Evolutionary conservation across 257 asterid genomes (phyloP).

Genomic region (Anisodus acutangulus): DNA sequence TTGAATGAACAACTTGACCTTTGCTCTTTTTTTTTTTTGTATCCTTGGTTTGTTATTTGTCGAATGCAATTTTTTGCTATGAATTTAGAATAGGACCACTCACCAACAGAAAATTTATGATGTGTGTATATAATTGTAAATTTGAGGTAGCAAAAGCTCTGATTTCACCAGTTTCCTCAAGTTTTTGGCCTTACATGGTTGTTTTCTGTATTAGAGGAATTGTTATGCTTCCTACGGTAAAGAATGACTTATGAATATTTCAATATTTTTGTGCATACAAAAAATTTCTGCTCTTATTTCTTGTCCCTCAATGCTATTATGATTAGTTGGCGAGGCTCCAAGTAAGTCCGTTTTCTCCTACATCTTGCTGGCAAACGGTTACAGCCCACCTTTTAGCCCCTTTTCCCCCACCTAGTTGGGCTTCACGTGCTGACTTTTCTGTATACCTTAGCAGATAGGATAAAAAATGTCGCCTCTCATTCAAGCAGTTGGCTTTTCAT

Average conservation of each 20-base stretch:
- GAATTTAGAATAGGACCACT: constrained; percentile 35
- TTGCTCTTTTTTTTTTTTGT: neutral
- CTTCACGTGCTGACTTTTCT: constrained; percentile 1
- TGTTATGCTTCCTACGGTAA: constrained; percentile 17
- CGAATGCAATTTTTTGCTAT: constrained; percentile 30
- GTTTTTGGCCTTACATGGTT: neutral
- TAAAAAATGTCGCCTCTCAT: neutral
- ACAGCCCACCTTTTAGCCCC: neutral
- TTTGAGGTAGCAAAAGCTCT: constrained; percentile 35
- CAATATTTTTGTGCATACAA: constrained; percentile 16
- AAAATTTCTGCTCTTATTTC: neutral
- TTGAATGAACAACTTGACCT: constrained; percentile 29
- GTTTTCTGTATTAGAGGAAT: constrained; percentile 13
- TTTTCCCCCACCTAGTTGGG: neutral
- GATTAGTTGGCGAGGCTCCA: neutral
- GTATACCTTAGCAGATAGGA: neutral
- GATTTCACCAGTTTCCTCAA: constrained; percentile 22
- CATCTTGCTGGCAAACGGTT: neutral
- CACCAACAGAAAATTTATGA: constrained; percentile 4
- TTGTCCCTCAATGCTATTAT: neutral
- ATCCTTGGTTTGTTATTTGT: constrained; percentile 28
- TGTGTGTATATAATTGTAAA: constrained; percentile 46
- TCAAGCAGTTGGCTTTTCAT: neutral
- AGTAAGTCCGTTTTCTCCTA: neutral
- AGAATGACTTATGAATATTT: constrained; percentile 3